Base-by-base conservation (phyloP, 495 filamentous ascomycete genomes). In the Xylaria venustula region DNA sequence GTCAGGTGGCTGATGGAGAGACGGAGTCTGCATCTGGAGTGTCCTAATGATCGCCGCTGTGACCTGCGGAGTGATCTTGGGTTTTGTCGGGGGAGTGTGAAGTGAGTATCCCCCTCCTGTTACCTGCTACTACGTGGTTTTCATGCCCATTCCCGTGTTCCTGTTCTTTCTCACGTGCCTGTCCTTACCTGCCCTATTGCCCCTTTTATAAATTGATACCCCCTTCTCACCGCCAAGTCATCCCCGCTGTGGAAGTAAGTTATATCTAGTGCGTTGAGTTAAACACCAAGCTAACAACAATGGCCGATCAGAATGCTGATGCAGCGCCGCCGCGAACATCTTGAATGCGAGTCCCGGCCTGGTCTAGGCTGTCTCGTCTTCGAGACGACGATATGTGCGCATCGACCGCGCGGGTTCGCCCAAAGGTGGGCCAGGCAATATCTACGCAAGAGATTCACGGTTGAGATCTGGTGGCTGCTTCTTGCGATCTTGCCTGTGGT, bases 1-100 rank as follows among this genome's bases (percentile, higher is more conserved):
- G 80, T 90, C 6, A 80, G 84, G 63, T 90, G 87, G 87, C 73
- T 90, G 0, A 77, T 88, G 32, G 80, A 86, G 62, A 80, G 87
- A 17, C 81, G 77, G 4, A 68, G 64, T 25, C 64, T 83, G 55
- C 75, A 83, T 54, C 67, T 84, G 6, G 76, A 83, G 57, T 84
- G 80, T 59, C 82, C 80, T 4, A 78, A 73, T 57, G 69, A 79
- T 54, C 66, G 70, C 54, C 64, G 71, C 5, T 84, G 82, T 45
- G 81, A 83, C 52, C 52, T 84, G 28, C 77, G 80, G 22, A 82
- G 77, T 56, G 82, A 83, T 62, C 61, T 79, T 57, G 65, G 73
- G 42, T 84, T 84, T 63, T 82, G 80, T 58, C 61, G 82, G 50
- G 79, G 82, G 7, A 83, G 77, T 48, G 75, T 83, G 1, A 69